Evolutionary conservation across 495 filamentous ascomycete species (phyloP).

Genomic region (Annulohypoxylon stygium): DNA sequence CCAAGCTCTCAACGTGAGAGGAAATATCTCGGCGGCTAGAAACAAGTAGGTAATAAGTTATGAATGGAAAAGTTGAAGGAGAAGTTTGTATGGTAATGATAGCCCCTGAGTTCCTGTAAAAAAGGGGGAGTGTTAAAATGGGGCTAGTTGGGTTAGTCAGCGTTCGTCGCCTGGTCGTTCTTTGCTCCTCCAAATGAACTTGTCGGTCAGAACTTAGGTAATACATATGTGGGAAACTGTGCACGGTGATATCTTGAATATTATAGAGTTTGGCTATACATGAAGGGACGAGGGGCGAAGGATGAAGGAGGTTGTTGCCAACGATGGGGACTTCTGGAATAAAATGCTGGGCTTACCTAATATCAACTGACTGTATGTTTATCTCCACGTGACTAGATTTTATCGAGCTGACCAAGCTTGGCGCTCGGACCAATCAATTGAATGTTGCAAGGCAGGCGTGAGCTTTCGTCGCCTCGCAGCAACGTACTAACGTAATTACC

Average conservation of each 20-base stretch:
- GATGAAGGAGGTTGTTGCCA: not conserved
- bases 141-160: not conserved
- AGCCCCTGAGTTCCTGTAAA: too few relatives aligned
- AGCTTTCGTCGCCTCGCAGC: slow-evolving; percentile 45
- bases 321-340: not conserved
- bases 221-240: too few relatives aligned
- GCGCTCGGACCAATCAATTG: slow-evolving; percentile 37
- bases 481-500: not conserved
- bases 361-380: not conserved
- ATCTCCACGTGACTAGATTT: slow-evolving; percentile 39
- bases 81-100: too few relatives aligned
- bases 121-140: not conserved
- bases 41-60: too few relatives aligned
- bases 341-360: not conserved
- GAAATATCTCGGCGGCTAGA: too few relatives aligned
- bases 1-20: not conserved
- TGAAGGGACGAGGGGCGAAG: too few relatives aligned
- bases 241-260: not conserved
- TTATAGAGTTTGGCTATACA: not conserved
- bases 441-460: slow-evolving; percentile 40
- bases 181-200: too few relatives aligned
- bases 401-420: slow-evolving; percentile 41
- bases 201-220: too few relatives aligned
- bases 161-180: too few relatives aligned
- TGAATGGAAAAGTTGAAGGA: too few relatives aligned